Base-by-base conservation (phyloP, 257 asterid genomes). In the Ophiorrhiza pumila region DNA sequence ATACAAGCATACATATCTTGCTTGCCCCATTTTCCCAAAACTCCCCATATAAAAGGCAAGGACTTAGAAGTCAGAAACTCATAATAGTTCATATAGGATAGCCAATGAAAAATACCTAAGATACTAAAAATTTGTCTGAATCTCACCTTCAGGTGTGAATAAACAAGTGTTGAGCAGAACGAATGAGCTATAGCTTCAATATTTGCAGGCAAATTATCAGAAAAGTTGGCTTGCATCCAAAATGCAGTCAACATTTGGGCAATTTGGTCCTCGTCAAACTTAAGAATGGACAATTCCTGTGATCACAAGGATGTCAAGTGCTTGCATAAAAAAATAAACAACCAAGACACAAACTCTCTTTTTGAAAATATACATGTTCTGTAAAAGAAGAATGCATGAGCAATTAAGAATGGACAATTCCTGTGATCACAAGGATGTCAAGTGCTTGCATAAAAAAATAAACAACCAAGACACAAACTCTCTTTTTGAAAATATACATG, bases 151-250 rank as follows among this genome's bases (percentile, higher is more conserved):
- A 85, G 80, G 72, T 87, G 89, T 3, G 89, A 83, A 27, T 95
- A 84, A 74, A 87, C 74, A 20, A 92, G 89, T 22, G 89, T 85
- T 68, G 88, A 80, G 80, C 92, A 92, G 89, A 95, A 95, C 43
- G 99, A 87, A 87, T 90, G 97, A n/a, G 97, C 89, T 14, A 91
- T 85, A 67, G 98, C 95, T 90, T 91, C 99, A 59, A 90, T 68
- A 83, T 95, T 92, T 71, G 96, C 87, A 63, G 99, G 99, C 47
- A 78, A 60, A 79, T 92, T 95, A 80, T 95, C 91, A 43, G 90
- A 86, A 81, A 87, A 88, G 81, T 78, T 86, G 76, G 89, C 85
- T 86, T 92, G 96, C 59, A 88, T 77, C 99, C 97, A 95, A 65
- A 95, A 85, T 74, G 91, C 93, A 68, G 95, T 88, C 58, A 95